A percentile compares a stretch with the other conserved stretches of the same genome.
Conservation (phyloP, 2,329 filamentous ascomycete species). For the Aureobasidium mangrovei region DNA sequence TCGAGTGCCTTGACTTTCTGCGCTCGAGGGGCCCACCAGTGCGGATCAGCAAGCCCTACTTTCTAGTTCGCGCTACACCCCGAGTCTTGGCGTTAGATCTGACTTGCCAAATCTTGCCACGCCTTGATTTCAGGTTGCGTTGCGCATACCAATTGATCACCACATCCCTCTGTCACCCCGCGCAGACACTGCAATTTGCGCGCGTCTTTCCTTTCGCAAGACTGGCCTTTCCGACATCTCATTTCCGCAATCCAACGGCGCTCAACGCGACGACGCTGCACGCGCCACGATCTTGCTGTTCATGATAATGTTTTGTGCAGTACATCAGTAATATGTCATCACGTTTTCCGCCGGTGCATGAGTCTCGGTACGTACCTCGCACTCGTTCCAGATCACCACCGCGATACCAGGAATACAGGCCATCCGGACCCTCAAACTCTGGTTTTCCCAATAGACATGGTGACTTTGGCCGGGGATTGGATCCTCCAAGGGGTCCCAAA, state of each 20-base stretch:
- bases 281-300: slow-evolving; percentile 8
- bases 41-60: slow-evolving; percentile 10
- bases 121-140: slow-evolving; percentile 5
- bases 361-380: slow-evolving; percentile 36
- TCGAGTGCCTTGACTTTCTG: slow-evolving; percentile 10
- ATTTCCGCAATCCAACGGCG: background rate
- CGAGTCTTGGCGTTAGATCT: slow-evolving; percentile 8
- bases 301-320: slow-evolving; percentile 11
- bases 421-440: slow-evolving; percentile 44
- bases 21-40: background rate
- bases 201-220: background rate
- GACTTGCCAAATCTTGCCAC: slow-evolving; percentile 13
- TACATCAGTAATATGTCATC: slow-evolving; percentile 15
- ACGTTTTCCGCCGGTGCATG: slow-evolving; percentile 17
- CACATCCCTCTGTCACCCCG: background rate
- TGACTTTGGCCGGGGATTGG: slow-evolving; percentile 29
- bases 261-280: background rate
- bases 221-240: background rate
- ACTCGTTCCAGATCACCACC: slow-evolving; percentile 66
- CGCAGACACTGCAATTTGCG: background rate
- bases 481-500: slow-evolving; percentile 75
- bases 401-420: slow-evolving; percentile 62
- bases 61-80: background rate
- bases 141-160: slow-evolving; percentile 7
- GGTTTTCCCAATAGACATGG: slow-evolving; percentile 21